Evolutionary conservation across 2,329 filamentous ascomycete genomes (phyloP).

Genomic region (Aspergillus neoniger): DNA sequence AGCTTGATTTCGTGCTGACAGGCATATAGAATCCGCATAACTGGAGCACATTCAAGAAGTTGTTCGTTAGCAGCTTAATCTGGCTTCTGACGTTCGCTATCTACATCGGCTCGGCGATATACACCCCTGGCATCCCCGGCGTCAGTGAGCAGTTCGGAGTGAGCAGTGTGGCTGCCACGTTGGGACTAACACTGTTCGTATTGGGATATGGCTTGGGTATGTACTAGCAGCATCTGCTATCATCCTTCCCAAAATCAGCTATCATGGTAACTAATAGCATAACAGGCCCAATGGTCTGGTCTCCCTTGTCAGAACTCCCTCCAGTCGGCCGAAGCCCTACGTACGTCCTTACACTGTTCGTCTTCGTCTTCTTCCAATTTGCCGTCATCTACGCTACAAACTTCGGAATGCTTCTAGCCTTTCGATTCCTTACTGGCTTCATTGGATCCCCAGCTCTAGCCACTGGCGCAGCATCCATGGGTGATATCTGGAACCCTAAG

Average conservation of each 20-base stretch:
- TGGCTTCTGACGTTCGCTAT: conserved; percentile 52
- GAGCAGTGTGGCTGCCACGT: conserved; percentile 46
- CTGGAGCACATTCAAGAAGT: conserved; percentile 48
- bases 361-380: conserved; percentile 55
- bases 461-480: conserved; percentile 48
- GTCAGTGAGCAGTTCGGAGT: conserved; percentile 50
- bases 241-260: not conserved
- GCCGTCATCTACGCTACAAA: conserved; percentile 52
- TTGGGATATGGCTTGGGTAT: conserved; percentile 46
- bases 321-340: conserved; percentile 52
- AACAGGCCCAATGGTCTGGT: conserved; percentile 48
- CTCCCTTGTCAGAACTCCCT: conserved; percentile 53
- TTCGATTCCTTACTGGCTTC: conserved; percentile 57
- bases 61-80: conserved; percentile 50
- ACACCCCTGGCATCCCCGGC: conserved; percentile 47
- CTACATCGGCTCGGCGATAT: conserved; percentile 56
- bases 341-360: conserved; percentile 51
- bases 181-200: conserved; percentile 55
- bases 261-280: not conserved
- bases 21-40: conserved; percentile 47
- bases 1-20: not conserved
- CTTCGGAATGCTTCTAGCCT: conserved; percentile 54
- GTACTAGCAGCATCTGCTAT: not conserved
- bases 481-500: conserved; percentile 45
- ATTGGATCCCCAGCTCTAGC: conserved; percentile 51